Conservation (phyloP, 768 basidiomycete genomes). For the Mycena epipterygia region DNA sequence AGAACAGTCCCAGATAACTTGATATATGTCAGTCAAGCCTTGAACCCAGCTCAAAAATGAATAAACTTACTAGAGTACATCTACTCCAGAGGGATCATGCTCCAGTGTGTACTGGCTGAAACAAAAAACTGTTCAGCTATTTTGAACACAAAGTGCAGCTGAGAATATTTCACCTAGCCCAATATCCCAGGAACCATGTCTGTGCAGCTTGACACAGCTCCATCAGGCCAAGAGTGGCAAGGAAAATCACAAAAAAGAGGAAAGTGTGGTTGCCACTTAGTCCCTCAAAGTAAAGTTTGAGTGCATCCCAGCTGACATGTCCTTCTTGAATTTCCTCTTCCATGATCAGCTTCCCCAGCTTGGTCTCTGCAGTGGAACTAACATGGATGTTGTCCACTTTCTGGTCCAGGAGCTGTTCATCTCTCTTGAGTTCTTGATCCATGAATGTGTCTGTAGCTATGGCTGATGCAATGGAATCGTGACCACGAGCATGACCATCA, state of each 20-base stretch:
- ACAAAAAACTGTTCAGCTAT: not conserved
- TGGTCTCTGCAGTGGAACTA: constrained; percentile 39
- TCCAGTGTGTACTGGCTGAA: constrained; percentile 30
- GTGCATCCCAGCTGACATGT: constrained; percentile 62
- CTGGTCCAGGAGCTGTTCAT: constrained; percentile 46
- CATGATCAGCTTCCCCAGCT: constrained; percentile 69
- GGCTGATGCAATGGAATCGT: constrained; percentile 57
- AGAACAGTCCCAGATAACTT: constrained; percentile 34
- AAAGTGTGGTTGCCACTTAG: constrained; percentile 31
- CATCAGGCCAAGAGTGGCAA: constrained; percentile 8
- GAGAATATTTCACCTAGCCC: no score
- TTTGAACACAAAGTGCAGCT: no score
- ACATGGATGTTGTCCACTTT: constrained; percentile 34
- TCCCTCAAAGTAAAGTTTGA: constrained; percentile 38
- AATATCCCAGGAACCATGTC: constrained; percentile 44
- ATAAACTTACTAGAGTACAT: constrained; percentile 41
- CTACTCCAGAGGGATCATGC: constrained; percentile 36
- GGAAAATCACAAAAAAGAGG: constrained; percentile 30
- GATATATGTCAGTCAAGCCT: not conserved
- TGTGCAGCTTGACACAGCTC: constrained; percentile 28
- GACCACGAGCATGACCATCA: constrained; percentile 58
- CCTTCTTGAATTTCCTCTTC: constrained; percentile 74
- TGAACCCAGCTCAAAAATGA: not conserved
- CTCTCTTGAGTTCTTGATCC: constrained; percentile 59
- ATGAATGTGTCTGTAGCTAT: constrained; percentile 51